These are phyloP conservation scores for Hemisphaericaspora xylanilytica DNA, from an alignment of 1,139 yeast species.

Conservation along the genomic window DNA sequence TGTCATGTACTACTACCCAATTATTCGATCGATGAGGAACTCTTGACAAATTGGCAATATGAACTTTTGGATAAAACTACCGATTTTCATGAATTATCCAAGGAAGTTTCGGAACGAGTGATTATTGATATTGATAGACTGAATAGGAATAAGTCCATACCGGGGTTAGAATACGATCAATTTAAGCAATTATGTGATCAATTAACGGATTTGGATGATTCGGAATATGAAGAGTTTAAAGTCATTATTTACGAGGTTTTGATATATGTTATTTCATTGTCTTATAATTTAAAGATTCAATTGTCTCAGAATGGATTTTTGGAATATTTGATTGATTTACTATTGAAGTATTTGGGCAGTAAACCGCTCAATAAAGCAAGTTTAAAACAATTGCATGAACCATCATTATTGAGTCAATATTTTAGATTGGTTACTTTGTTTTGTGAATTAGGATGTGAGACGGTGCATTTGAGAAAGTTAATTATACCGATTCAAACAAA, in stretches of 20 bases:
- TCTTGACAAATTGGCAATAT: constrained; percentile 37
- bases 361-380: background rate
- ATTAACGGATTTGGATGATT: constrained; percentile 22
- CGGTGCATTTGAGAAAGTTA: constrained; percentile 20
- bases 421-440: constrained; percentile 26
- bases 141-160: background rate
- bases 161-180: constrained; percentile 1
- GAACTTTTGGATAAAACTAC: constrained; percentile 28
- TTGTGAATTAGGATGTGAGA: constrained; percentile 38
- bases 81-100: constrained; percentile 20
- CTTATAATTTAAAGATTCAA: constrained; percentile 27
- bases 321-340: constrained; percentile 21
- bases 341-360: constrained; percentile 10
- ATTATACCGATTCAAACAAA: constrained; percentile 17
- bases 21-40: constrained; percentile 26
- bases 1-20: constrained; percentile 26
- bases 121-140: constrained; percentile 8
- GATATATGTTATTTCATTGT: constrained; percentile 21
- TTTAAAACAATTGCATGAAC: constrained; percentile 8
- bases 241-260: constrained; percentile 31
- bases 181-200: constrained; percentile 17
- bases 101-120: constrained; percentile 21
- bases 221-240: constrained; percentile 30
- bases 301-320: constrained; percentile 21
- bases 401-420: constrained; percentile 20